Conservation (phyloP, 768 basidiomycete species). For the Jaapia argillacea region DNA sequence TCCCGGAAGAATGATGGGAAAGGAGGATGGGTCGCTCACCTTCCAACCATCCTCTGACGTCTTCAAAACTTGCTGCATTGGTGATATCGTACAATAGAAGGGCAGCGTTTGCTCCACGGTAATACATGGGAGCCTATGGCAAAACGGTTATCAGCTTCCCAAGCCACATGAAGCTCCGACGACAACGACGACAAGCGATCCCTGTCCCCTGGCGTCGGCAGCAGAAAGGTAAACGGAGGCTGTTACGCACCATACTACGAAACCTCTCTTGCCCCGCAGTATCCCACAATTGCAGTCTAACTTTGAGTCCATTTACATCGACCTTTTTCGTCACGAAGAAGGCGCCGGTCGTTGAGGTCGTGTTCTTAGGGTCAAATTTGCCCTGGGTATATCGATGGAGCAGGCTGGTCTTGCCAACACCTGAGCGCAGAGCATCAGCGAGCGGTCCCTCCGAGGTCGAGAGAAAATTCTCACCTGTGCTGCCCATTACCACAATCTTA, state of each 20-base stretch:
- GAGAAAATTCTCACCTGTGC: slow-evolving; percentile 35
- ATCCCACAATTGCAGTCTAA: slow-evolving; percentile 85
- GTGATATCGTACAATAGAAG: slow-evolving; percentile 94
- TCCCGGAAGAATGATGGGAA: slow-evolving; percentile 1
- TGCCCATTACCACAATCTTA: slow-evolving; percentile 95
- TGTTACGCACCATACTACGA: slow-evolving; percentile 65
- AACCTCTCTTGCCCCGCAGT: slow-evolving; percentile 93
- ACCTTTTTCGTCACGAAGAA: slow-evolving; percentile 94
- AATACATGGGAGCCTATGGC: slow-evolving; percentile 86
- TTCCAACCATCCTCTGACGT: slow-evolving; percentile 86
- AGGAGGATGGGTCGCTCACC: slow-evolving; percentile 25
- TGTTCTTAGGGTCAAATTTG: slow-evolving; percentile 82
- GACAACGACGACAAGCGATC: too few relatives aligned
- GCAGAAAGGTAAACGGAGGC: slow-evolving; percentile 2
- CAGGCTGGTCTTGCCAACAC: slow-evolving; percentile 89
- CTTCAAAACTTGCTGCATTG: slow-evolving; percentile 79
- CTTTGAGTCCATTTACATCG: slow-evolving; percentile 73
- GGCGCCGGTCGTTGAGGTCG: slow-evolving; percentile 85
- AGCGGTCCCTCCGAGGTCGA: slow-evolving; percentile 6
- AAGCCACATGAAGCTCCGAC: too few relatives aligned
- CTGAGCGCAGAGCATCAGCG: slow-evolving; percentile 24
- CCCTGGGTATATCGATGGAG: slow-evolving; percentile 86
- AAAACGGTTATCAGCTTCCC: slow-evolving; percentile 7
- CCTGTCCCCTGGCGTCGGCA: neutral
- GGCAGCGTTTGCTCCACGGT: slow-evolving; percentile 91